Evolutionary conservation across 2,329 filamentous ascomycete genomes (phyloP).

Genomic region (Hypoxylon sp.): DNA sequence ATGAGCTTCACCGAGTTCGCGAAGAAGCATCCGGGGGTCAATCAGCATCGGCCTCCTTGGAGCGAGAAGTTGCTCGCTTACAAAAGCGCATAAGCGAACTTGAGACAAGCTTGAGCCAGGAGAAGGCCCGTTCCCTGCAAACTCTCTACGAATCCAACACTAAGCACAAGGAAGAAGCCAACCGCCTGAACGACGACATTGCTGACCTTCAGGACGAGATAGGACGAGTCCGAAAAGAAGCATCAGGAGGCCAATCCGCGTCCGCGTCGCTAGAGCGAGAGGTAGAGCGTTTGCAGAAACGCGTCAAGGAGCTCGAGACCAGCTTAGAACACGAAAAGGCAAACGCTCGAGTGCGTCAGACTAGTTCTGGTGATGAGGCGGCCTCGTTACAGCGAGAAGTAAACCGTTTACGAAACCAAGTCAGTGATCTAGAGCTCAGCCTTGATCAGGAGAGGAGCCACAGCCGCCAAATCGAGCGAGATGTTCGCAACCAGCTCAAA

Average conservation of each 20-base stretch:
- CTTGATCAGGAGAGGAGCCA: conserved; percentile 70
- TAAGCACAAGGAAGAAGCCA: conserved; percentile 68
- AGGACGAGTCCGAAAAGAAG: conserved; percentile 47
- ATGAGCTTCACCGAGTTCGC: conserved; percentile 57
- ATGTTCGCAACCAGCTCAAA: conserved; percentile 69
- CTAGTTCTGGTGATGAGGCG: conserved; percentile 76
- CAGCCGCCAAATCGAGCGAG: conserved; percentile 72
- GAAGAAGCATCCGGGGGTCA: conserved; percentile 45
- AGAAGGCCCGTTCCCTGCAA: conserved; percentile 77
- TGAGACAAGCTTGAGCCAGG: conserved; percentile 53
- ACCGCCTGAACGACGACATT: conserved; percentile 64
- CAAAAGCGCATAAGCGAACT: conserved; percentile 48
- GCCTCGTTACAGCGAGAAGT: conserved; percentile 76
- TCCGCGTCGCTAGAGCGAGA: conserved; percentile 48
- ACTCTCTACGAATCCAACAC: conserved; percentile 71
- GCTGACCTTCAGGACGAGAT: conserved; percentile 63
- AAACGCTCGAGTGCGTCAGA: conserved; percentile 76
- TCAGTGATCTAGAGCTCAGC: conserved; percentile 64
- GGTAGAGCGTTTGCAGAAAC: conserved; percentile 44
- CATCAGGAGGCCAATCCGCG: conserved; percentile 45
- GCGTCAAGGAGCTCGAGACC: conserved; percentile 47
- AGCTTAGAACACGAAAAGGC: conserved; percentile 69
- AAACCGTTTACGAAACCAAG: conserved; percentile 62
- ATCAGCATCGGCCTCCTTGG: conserved; percentile 44
- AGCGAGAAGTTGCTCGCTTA: conserved; percentile 46